Evolutionary conservation across 768 basidiomycete species (phyloP).

Genomic region (Brasilioporus rufonigricans): DNA sequence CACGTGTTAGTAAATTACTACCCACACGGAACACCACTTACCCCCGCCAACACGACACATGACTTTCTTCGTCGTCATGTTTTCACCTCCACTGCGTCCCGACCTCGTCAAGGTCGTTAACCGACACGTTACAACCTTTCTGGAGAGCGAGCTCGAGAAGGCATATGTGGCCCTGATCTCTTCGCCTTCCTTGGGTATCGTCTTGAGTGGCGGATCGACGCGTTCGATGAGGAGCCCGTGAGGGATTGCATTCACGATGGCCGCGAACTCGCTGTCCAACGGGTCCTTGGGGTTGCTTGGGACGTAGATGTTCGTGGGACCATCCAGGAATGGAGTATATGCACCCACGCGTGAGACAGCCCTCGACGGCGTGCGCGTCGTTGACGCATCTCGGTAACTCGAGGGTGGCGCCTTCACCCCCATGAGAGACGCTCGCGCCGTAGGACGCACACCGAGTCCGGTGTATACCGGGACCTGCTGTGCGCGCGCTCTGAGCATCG

Average conservation of each 20-base stretch:
- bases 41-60: constrained; percentile 91
- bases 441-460: constrained; percentile 38
- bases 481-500: constrained; percentile 54
- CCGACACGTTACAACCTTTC: constrained; percentile 76
- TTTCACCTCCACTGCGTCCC: constrained; percentile 40
- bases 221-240: constrained; percentile 80
- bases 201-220: constrained; percentile 72
- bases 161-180: constrained; percentile 85
- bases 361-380: constrained; percentile 58
- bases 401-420: constrained; percentile 61
- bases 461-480: constrained; percentile 58
- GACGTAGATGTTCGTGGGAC: constrained; percentile 59
- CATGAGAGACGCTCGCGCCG: constrained; percentile 37
- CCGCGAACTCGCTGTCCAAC: constrained; percentile 76
- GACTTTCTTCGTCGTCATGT: constrained; percentile 69
- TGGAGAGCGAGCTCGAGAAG: constrained; percentile 67
- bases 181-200: constrained; percentile 65
- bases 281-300: constrained; percentile 72
- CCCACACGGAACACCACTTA: constrained; percentile 32
- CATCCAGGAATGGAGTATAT: constrained; percentile 57
- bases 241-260: constrained; percentile 68
- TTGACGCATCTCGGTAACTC: constrained; percentile 64
- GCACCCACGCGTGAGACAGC: constrained; percentile 64
- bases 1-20: neutral
- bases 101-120: constrained; percentile 74